Evolutionary conservation across 805 yeast species (phyloP).

Genomic region (Candida pini): DNA sequence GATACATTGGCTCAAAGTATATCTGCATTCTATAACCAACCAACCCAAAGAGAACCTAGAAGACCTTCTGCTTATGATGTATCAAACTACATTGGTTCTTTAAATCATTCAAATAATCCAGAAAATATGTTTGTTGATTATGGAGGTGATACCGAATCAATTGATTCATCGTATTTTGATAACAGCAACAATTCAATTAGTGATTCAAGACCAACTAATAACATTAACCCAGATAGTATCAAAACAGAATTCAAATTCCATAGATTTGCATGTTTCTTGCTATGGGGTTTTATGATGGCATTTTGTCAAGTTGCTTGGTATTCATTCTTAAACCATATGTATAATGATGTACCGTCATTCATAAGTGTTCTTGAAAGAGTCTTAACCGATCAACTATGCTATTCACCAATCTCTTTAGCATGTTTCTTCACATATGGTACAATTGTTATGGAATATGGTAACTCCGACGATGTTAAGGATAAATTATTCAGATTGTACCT

Average conservation of each 20-base stretch:
- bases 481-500: slow-evolving; percentile 66
- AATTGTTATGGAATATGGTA: slow-evolving; percentile 71
- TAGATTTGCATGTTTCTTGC: slow-evolving; percentile 71
- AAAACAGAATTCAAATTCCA: slow-evolving; percentile 48
- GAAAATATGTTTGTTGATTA: slow-evolving; percentile 30
- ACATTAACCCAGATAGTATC: not conserved
- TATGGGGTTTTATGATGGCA: slow-evolving; percentile 84
- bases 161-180: not conserved
- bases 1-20: slow-evolving; percentile 85
- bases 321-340: slow-evolving; percentile 67
- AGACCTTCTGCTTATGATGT: slow-evolving; percentile 14
- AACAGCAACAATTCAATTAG: not conserved
- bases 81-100: slow-evolving; percentile 14
- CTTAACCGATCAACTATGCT: slow-evolving; percentile 81
- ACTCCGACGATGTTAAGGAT: slow-evolving; percentile 51
- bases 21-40: slow-evolving; percentile 22
- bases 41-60: slow-evolving; percentile 7
- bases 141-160: slow-evolving; percentile 17
- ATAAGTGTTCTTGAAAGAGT: slow-evolving; percentile 84
- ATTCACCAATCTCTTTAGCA: slow-evolving; percentile 79
- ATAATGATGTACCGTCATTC: slow-evolving; percentile 75
- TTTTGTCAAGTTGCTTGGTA: slow-evolving; percentile 90
- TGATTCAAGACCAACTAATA: not conserved
- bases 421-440: slow-evolving; percentile 83
- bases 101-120: slow-evolving; percentile 12